Evolutionary conservation across 2,329 filamentous ascomycete species (phyloP).

Genomic region (Penicillium olsonii): DNA sequence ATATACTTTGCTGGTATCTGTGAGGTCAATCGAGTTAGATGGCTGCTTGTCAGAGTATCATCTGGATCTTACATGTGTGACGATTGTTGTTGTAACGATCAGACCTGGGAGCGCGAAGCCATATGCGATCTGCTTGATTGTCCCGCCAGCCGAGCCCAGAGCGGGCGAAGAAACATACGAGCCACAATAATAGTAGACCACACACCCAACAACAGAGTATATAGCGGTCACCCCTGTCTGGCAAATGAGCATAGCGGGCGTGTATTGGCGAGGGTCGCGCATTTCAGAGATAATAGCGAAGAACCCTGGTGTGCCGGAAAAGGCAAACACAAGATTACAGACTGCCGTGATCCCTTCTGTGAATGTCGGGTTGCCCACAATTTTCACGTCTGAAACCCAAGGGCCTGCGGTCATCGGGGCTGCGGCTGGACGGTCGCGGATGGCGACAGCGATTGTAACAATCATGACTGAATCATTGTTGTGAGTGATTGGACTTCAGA

Average conservation of each 20-base stretch:
- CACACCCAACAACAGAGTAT: slow-evolving; percentile 39
- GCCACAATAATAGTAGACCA: slow-evolving; percentile 51
- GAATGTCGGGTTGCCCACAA: slow-evolving; percentile 18
- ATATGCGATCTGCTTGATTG: slow-evolving; percentile 46
- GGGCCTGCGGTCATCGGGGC: slow-evolving; percentile 24
- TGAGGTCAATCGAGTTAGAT: background rate
- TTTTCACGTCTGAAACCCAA: slow-evolving; percentile 26
- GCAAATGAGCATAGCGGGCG: slow-evolving; percentile 31
- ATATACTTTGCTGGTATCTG: slow-evolving; percentile 22
- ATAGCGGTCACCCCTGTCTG: slow-evolving; percentile 35
- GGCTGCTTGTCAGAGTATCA: background rate
- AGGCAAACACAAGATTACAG: slow-evolving; percentile 20
- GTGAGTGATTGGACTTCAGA: background rate
- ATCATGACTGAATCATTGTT: slow-evolving; percentile 27
- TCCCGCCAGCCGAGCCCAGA: slow-evolving; percentile 44
- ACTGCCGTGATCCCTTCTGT: slow-evolving; percentile 20
- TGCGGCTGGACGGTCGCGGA: slow-evolving; percentile 13
- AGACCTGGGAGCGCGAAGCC: slow-evolving; percentile 35
- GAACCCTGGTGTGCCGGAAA: slow-evolving; percentile 29
- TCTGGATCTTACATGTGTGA: slow-evolving; percentile 17
- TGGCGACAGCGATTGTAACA: slow-evolving; percentile 22
- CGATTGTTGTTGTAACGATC: slow-evolving; percentile 21
- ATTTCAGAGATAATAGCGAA: slow-evolving; percentile 43
- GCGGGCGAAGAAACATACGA: slow-evolving; percentile 48
- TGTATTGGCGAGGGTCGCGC: slow-evolving; percentile 36